Evolutionary conservation across 306 rosid genomes (phyloP).

Genomic region (Potentilla sterilis): DNA sequence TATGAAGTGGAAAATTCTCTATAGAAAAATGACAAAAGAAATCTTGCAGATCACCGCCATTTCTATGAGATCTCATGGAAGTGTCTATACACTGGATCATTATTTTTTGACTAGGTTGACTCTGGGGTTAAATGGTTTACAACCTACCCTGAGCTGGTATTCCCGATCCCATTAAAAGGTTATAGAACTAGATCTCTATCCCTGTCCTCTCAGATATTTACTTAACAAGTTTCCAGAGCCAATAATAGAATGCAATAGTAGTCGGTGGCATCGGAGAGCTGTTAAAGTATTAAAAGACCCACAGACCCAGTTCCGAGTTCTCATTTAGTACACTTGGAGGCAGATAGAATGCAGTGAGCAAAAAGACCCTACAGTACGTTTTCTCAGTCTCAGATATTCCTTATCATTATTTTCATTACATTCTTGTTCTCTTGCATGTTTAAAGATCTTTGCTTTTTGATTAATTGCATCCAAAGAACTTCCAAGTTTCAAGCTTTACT

Average conservation of each 20-base stretch:
- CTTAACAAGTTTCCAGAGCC: not conserved
- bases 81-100: not conserved
- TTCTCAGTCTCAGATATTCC: not conserved
- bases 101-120: not conserved
- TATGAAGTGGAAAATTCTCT: too few species aligned
- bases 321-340: not conserved
- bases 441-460: not conserved
- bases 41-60: not conserved
- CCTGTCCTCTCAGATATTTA: not conserved
- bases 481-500: not conserved
- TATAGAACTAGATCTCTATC: not conserved
- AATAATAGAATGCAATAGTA: not conserved
- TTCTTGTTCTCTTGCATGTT: not conserved
- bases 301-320: slow-evolving; percentile 5
- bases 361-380: not conserved
- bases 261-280: not conserved
- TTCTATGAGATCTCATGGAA: not conserved
- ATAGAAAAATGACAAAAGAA: not conserved
- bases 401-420: not conserved
- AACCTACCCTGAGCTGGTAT: slow-evolving; percentile 8
- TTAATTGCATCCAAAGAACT: not conserved
- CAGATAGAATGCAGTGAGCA: slow-evolving; percentile 6
- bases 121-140: not conserved
- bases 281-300: not conserved
- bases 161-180: not conserved